phyloP scores from a whole-genome alignment of 441 rosid genomes.

The Erodium chrysanthum region DNA sequence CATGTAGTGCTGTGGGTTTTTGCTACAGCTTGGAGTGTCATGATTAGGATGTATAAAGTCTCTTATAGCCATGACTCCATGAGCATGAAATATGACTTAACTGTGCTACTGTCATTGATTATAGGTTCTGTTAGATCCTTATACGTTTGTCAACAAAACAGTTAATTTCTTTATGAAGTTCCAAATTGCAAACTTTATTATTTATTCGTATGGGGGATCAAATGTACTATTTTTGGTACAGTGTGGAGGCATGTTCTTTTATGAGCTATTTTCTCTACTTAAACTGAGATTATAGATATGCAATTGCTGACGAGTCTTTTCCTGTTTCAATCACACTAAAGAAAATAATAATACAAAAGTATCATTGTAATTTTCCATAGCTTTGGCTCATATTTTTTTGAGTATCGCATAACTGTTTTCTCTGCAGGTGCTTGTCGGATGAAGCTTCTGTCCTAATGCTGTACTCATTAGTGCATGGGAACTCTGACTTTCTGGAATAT shows the following conservation, averaged over 20 bases:
- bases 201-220: too few species aligned
- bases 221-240: too few species aligned
- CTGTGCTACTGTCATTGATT: not conserved
- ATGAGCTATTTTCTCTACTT: too few species aligned
- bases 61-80: not conserved
- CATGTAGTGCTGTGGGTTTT: not conserved
- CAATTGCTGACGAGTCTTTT: too few species aligned
- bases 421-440: conserved; percentile 80
- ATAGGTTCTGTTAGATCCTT: not conserved
- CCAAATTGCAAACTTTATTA: not conserved
- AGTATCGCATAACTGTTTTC: conserved; percentile 18
- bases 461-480: conserved; percentile 86
- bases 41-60: not conserved
- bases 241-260: too few species aligned
- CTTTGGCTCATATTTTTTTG: not conserved
- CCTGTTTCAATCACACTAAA: too few species aligned
- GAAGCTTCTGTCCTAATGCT: conserved; percentile 85
- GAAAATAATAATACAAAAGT: too few species aligned
- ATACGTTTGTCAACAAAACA: not conserved
- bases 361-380: too few species aligned
- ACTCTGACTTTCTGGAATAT: conserved; percentile 90
- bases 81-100: not conserved
- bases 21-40: not conserved
- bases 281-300: too few species aligned
- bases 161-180: not conserved